Evolutionary conservation across 352 stramenopile species (phyloP), one percentile per base, ranked within the genome.

Genomic region (Albugo candida): DNA sequence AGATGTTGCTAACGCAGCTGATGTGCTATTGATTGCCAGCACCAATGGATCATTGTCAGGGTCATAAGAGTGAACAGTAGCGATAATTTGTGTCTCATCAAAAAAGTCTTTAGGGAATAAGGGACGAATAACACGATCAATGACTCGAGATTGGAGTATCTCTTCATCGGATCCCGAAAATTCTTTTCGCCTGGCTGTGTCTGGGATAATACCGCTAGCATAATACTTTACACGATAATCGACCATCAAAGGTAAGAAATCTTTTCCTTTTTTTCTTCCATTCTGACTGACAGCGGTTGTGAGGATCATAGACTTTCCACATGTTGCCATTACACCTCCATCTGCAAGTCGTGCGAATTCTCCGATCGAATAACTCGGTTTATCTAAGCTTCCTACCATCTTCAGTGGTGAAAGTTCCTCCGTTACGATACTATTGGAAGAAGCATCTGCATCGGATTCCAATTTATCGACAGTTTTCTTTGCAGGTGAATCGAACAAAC

Each of bases 61-160:
- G 45, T 94, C 81, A 20, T 87, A 67, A 36, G 79, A 88, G 52
- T 95, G 81, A 48, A 95, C 80, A 0, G 80, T 95, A 31, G 78
- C 74, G 21, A 91, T 70, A 42, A 98, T 59, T 64, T 99, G 95
- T 44, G 94, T 97, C 59, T 98, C 88, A 42, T 97, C 81, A 42
- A 70, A 81, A 68, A 88, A 98, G 41, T 95, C 92, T 20, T 87
- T 70, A 10, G 87, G 80, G 57, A 98, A 95, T 11, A 97, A 65
- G 35, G 93, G 94, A 12, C 94, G 81, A 41, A 99, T 70, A 5
- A 94, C 88, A 50, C 94, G 78, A 65, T 99, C 94, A 45, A 99
- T 92, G 18, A 98, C 70, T 18, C 93, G 84, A 46, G 80, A 96
- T 37, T 95, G 91, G 51, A 99, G 68, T 45, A 98, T 94, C 62